Base-by-base conservation (phyloP, 2,329 filamentous ascomycete genomes). In the Alternaria infectoria region DNA sequence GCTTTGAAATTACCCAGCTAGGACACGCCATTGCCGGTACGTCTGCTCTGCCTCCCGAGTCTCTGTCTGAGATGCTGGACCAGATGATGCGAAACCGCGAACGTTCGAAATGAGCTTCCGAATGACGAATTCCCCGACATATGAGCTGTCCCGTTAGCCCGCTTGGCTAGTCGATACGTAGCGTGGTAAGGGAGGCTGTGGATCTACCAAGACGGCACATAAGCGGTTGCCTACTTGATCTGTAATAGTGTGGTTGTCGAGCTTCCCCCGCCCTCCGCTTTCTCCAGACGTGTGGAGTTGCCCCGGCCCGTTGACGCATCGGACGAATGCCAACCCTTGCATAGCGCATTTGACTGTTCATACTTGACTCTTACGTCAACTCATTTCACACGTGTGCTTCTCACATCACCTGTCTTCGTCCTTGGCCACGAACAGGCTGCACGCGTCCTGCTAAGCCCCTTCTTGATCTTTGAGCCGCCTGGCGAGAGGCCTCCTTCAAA, bases 401-500 rank as follows among this genome's bases (percentile, higher is more conserved):
- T 25, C 45, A 54, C 26, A 21, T 54, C 49, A 25, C 32, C 25
- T 4, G 43, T 32, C 36, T 10, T 26, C 28, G 4, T 26, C 13
- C 36, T 15, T 19, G 19, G 51, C 43, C 59, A 65, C 23, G 40
- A 47, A 25, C 45, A 32, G 56, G 19, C 55, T 30, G 49, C 63
- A 65, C 59, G 56, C 59, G 59, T 43, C 11, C 25, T 47, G 12
- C 63, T 62, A 50, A 49, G 56, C 63, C 63, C 56, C 59, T 46
- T 54, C 61, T 49, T 13, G 12, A 26, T 51, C 17, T 45, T 23
- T 30, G 30, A n/a, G 23, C 15, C 5, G 30, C 30, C 19, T 43
- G 23, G 15, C 32, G 13, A 46, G 32, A 61, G 54, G 57, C 25
- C 49, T 25, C 26, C 54, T 55, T 40, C n/a, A 61, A 45, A 21